Conservation (phyloP, 495 filamentous ascomycete genomes). For the Friedmanniomyces simplex region DNA sequence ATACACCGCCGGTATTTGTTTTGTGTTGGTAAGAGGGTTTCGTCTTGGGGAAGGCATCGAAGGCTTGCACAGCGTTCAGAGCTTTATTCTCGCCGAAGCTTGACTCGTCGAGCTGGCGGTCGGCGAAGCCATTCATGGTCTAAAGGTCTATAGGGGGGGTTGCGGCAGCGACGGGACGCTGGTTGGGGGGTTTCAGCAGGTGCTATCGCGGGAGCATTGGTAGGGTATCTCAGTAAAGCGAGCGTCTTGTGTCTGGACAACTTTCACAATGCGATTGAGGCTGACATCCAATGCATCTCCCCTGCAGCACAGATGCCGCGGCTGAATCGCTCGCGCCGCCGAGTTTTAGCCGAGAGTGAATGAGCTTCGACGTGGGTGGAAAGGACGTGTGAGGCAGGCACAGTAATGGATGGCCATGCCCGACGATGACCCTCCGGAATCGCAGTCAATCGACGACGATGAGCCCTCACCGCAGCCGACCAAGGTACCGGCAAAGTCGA, state of each 20-base stretch:
- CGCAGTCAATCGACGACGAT: not conserved
- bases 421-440: slow-evolving; percentile 6
- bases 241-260: too few species aligned
- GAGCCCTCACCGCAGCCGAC: too few species aligned
- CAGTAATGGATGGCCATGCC: slow-evolving; percentile 14
- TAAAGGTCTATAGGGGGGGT: not conserved
- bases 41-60: slow-evolving; percentile 97
- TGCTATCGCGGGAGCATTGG: slow-evolving; percentile 8
- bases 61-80: slow-evolving; percentile 60
- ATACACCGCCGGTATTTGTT: slow-evolving; percentile 76
- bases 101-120: slow-evolving; percentile 63
- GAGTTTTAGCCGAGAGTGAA: too few species aligned
- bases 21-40: slow-evolving; percentile 83
- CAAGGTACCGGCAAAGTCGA: too few species aligned
- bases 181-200: not conserved
- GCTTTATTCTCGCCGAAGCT: slow-evolving; percentile 60
- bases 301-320: too few species aligned
- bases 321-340: too few species aligned
- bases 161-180: not conserved
- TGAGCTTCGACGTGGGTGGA: too few species aligned
- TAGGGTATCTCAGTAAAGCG: not conserved
- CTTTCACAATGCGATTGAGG: too few species aligned
- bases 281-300: too few species aligned
- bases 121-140: slow-evolving; percentile 61
- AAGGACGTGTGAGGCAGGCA: not conserved